Percentiles rank a stretch among this genome's conserved stretches.
These are phyloP conservation scores for Leishmania aethiopica DNA, from an alignment of 208 protist genomes.

Conservation along the genomic window DNA sequence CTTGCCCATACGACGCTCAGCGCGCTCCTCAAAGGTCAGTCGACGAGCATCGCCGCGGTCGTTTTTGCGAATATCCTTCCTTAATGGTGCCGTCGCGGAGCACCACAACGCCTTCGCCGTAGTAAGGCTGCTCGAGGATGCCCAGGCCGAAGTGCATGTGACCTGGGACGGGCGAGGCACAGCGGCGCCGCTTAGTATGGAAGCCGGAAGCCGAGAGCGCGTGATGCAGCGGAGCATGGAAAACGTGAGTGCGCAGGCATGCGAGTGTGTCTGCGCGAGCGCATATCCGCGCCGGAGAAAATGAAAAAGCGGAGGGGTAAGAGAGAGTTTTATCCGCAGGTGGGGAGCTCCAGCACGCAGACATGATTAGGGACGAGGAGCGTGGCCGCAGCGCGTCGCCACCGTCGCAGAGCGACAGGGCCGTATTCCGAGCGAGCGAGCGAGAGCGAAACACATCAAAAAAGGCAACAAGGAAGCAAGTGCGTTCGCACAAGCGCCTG, in stretches of 20 bases:
- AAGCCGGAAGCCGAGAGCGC: neutral
- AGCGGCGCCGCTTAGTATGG: neutral
- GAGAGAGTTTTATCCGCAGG: neutral
- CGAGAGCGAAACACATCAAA: neutral
- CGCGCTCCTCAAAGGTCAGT: conserved; percentile 84
- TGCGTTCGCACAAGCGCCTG: neutral
- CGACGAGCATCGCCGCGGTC: conserved; percentile 77
- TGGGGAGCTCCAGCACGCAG: neutral
- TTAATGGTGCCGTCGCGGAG: conserved; percentile 21
- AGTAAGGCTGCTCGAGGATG: neutral
- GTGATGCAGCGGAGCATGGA: conserved; percentile 1
- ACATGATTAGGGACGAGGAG: neutral
- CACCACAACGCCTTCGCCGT: conserved; percentile 6
- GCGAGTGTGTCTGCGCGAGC: neutral
- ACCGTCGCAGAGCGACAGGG: neutral
- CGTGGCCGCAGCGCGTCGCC: neutral
- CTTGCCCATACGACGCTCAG: conserved; percentile 79
- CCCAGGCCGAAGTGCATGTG: neutral
- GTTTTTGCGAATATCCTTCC: conserved; percentile 68
- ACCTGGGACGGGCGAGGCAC: neutral
- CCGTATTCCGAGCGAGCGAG: neutral
- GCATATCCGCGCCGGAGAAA: neutral
- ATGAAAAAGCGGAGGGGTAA: neutral
- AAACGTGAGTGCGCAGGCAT: neutral
- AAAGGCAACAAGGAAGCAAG: neutral